phyloP scores from a whole-genome alignment of 257 asterid genomes.

The Solanum peruvianum region DNA sequence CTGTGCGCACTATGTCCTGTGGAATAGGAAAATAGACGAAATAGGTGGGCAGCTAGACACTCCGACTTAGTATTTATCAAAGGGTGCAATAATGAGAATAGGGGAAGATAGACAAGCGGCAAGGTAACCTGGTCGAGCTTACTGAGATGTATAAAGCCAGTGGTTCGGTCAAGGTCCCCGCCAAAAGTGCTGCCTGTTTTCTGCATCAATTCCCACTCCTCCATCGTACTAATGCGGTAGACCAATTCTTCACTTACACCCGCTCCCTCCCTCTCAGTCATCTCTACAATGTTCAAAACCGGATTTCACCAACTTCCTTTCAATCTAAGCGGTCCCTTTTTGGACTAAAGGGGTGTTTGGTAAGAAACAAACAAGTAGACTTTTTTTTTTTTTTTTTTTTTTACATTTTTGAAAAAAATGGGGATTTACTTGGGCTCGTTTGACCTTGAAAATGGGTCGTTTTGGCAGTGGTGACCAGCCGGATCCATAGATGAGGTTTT shows the following conservation, averaged over 20 bases:
- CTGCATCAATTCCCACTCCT: constrained; percentile 69
- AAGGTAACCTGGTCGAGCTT: constrained; percentile 52
- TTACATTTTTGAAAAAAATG: too few relatives aligned
- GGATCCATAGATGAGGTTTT: too few relatives aligned
- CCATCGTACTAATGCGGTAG: constrained; percentile 65
- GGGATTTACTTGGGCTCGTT: too few relatives aligned
- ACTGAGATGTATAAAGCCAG: constrained; percentile 76
- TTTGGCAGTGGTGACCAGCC: too few relatives aligned
- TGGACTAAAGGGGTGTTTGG: too few relatives aligned
- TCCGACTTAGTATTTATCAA: not conserved
- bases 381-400: too few relatives aligned
- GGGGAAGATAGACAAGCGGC: not conserved
- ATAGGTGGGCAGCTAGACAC: not conserved
- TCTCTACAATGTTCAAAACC: not conserved
- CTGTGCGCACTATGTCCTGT: not conserved
- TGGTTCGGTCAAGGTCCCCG: constrained; percentile 49
- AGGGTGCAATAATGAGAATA: not conserved
- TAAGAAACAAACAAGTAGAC: too few relatives aligned
- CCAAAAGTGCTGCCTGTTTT: constrained; percentile 42
- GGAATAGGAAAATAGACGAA: not conserved
- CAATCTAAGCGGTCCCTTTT: not conserved
- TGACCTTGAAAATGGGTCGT: too few relatives aligned
- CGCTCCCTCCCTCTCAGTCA: not conserved
- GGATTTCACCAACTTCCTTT: not conserved
- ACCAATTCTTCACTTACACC: constrained; percentile 23